These are phyloP conservation scores for Umbilicus rupestris DNA, from an alignment of 164 flowering plant species.

Conservation along the genomic window DNA sequence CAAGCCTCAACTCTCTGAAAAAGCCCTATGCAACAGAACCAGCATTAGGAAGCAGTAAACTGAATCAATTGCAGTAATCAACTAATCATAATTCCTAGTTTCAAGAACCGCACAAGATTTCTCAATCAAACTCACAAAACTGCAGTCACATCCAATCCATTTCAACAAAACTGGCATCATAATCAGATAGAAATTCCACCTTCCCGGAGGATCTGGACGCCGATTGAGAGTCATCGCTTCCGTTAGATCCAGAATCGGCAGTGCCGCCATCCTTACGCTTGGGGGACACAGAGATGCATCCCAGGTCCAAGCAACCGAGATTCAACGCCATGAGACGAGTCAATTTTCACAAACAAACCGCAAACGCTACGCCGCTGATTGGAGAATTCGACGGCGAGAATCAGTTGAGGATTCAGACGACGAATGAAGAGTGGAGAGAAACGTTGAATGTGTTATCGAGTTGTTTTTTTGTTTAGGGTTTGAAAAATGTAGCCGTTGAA, in stretches of 20 bases:
- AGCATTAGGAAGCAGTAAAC: neutral
- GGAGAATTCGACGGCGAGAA: neutral
- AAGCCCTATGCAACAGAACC: neutral
- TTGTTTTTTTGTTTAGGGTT: neutral
- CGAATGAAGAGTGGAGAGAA: no score
- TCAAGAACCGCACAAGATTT: neutral
- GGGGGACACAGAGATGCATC: slow-evolving; percentile 21
- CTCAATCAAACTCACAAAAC: no score
- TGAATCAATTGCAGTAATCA: neutral
- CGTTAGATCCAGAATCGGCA: slow-evolving; percentile 16
- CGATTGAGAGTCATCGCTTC: neutral
- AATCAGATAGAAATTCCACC: slow-evolving; percentile 17
- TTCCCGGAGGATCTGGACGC: slow-evolving; percentile 19
- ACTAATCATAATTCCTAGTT: neutral
- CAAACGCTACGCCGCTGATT: neutral
- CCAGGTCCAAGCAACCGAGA: slow-evolving; percentile 24
- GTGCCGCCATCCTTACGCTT: slow-evolving; percentile 14
- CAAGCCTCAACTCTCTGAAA: neutral
- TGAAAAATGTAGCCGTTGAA: neutral
- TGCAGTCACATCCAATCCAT: neutral
- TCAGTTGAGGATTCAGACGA: no score
- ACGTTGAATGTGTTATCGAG: no score
- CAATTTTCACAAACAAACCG: no score
- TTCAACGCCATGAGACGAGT: slow-evolving; percentile 1
- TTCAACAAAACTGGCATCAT: neutral